Conservation (phyloP, 1,139 yeast species). For the Taphrina communis region DNA sequence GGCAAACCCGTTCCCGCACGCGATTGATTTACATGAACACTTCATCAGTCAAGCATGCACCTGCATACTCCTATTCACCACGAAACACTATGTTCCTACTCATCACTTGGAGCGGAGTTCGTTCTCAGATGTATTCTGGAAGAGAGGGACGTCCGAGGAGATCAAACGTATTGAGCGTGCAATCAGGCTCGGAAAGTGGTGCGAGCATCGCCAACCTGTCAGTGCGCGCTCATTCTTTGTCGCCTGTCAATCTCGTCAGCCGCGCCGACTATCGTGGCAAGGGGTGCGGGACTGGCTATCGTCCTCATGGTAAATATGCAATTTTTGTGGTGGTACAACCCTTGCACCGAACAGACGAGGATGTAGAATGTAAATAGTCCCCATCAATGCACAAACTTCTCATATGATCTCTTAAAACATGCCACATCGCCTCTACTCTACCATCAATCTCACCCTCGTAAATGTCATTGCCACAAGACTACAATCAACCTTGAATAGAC, state of each 20-base stretch:
- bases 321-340: too few relatives aligned
- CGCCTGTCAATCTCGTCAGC: background rate
- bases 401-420: background rate
- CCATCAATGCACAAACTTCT: background rate
- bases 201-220: background rate
- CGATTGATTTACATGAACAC: background rate
- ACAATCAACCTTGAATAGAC: background rate
- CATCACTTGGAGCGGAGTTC: background rate
- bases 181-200: conserved; percentile 8
- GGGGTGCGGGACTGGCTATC: background rate
- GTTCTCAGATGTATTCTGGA: conserved; percentile 14
- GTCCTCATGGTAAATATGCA: background rate
- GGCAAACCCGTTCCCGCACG: background rate
- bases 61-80: background rate
- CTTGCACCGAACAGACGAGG: too few relatives aligned
- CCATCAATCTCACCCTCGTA: background rate
- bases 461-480: background rate
- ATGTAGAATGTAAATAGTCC: background rate
- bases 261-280: background rate
- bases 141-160: background rate
- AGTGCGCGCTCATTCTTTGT: conserved; percentile 1
- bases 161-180: conserved; percentile 12
- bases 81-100: background rate
- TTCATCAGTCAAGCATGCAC: conserved; percentile 11
- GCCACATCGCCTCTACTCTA: conserved; percentile 13